Evolutionary conservation across 768 basidiomycete species (phyloP).

Genomic region (Exsudoporus frostii): DNA sequence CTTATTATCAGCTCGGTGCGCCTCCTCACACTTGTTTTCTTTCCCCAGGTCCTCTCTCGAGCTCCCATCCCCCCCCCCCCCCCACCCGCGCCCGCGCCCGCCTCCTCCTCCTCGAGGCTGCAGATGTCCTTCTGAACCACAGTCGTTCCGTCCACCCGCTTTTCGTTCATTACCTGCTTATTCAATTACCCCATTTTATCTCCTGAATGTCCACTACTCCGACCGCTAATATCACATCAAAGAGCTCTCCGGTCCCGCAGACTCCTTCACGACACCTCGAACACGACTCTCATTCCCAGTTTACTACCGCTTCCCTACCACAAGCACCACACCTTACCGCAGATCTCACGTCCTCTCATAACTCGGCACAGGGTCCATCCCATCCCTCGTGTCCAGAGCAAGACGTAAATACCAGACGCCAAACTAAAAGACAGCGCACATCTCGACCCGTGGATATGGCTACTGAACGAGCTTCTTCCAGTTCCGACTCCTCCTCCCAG

Average conservation of each 20-base stretch:
- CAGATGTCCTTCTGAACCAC: slow-evolving; percentile 18
- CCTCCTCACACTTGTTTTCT: neutral
- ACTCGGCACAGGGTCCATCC: slow-evolving; percentile 12
- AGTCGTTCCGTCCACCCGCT: slow-evolving; percentile 1
- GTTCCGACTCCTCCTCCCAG: slow-evolving; percentile 46
- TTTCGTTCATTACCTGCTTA: slow-evolving; percentile 28
- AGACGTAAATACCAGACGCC: slow-evolving; percentile 22
- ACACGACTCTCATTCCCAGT: slow-evolving; percentile 10
- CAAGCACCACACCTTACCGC: slow-evolving; percentile 1
- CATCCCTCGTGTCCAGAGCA: slow-evolving; percentile 11
- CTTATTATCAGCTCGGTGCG: neutral
- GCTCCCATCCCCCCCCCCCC: neutral
- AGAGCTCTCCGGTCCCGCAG: slow-evolving; percentile 7
- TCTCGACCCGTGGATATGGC: slow-evolving; percentile 19
- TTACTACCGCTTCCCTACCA: neutral
- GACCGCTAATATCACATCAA: slow-evolving; percentile 23
- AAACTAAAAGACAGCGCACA: slow-evolving; percentile 19
- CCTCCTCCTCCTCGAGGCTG: neutral
- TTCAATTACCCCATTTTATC: slow-evolving; percentile 14
- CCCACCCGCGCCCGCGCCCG: neutral
- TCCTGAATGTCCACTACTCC: slow-evolving; percentile 26
- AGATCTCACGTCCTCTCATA: slow-evolving; percentile 15
- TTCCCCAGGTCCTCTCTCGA: slow-evolving; percentile 4
- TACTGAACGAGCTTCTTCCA: slow-evolving; percentile 24
- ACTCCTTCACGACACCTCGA: slow-evolving; percentile 18